Conservation (phyloP, 169 alveolate genomes). For the Miamiensis avidus region DNA sequence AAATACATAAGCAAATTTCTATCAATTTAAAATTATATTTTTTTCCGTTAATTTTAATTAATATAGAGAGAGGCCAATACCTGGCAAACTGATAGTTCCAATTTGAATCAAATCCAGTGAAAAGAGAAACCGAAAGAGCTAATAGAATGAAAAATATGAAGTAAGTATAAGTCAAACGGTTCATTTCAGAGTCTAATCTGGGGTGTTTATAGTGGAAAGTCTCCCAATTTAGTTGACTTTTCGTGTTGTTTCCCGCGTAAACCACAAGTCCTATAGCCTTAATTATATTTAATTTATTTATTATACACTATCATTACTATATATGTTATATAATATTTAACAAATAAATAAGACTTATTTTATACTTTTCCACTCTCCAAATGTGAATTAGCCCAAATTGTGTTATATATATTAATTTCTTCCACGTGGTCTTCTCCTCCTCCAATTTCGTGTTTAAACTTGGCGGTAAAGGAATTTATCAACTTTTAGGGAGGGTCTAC, state of each 20-base stretch:
- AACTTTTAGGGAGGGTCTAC: not conserved
- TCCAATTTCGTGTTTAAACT: not conserved
- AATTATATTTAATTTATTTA: too few species aligned
- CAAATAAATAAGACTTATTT: too few species aligned
- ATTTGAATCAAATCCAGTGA: not conserved
- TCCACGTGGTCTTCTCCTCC: not conserved
- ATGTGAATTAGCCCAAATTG: not conserved
- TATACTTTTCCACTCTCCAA: not conserved
- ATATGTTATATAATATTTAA: too few species aligned
- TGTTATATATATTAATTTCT: not conserved
- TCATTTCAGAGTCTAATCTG: not conserved
- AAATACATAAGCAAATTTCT: not conserved
- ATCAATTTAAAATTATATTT: too few species aligned
- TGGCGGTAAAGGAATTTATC: not conserved
- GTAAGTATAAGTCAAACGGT: not conserved
- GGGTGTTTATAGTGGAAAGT: not conserved
- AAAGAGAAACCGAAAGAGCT: not conserved
- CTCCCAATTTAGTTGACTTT: not conserved
- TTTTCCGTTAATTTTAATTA: too few species aligned
- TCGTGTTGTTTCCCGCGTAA: not conserved
- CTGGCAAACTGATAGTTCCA: not conserved
- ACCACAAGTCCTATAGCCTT: not conserved
- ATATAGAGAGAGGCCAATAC: not conserved
- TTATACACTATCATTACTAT: too few species aligned
- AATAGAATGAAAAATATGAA: too few species aligned